phyloP scores from a whole-genome alignment of 805 yeast genomes.

The Sungouiozyma intestinalis region DNA sequence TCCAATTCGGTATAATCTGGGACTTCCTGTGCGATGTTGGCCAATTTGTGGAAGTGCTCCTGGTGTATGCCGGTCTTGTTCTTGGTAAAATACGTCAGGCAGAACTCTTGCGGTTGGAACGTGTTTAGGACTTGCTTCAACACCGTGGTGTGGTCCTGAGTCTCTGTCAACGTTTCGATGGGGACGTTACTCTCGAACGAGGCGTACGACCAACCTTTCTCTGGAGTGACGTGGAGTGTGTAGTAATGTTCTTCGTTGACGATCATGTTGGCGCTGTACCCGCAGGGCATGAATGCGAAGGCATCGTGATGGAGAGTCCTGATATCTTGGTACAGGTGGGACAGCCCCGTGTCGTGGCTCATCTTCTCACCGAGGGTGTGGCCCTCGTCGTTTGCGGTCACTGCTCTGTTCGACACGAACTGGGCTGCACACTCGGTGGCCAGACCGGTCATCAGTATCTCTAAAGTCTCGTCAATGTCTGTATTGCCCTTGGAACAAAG shows the following conservation, averaged over 20 bases:
- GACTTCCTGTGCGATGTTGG: slow-evolving; percentile 24
- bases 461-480: slow-evolving; percentile 64
- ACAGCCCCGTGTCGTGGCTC: slow-evolving; percentile 52
- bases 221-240: slow-evolving; percentile 92
- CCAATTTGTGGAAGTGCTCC: slow-evolving; percentile 27
- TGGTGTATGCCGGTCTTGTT: slow-evolving; percentile 12
- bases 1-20: slow-evolving; percentile 48
- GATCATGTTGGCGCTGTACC: slow-evolving; percentile 82
- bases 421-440: slow-evolving; percentile 43
- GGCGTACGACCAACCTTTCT: slow-evolving; percentile 89
- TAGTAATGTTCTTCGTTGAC: slow-evolving; percentile 54
- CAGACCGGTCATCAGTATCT: slow-evolving; percentile 83
- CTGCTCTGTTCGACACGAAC: slow-evolving; percentile 44
- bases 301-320: slow-evolving; percentile 56
- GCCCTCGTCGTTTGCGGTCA: slow-evolving; percentile 39
- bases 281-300: slow-evolving; percentile 88
- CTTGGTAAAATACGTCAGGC: slow-evolving; percentile 41
- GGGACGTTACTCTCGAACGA: slow-evolving; percentile 87
- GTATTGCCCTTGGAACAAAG: slow-evolving; percentile 4
- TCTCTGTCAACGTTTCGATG: slow-evolving; percentile 28
- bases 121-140: slow-evolving; percentile 48
- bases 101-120: slow-evolving; percentile 69
- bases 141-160: slow-evolving; percentile 42
- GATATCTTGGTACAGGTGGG: slow-evolving; percentile 37
- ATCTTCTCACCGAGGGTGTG: slow-evolving; percentile 66